A percentile compares a stretch with the other conserved stretches of the same genome.
Evolutionary conservation across 2,329 filamentous ascomycete species (phyloP).

Genomic region (Eutypella sp.): DNA sequence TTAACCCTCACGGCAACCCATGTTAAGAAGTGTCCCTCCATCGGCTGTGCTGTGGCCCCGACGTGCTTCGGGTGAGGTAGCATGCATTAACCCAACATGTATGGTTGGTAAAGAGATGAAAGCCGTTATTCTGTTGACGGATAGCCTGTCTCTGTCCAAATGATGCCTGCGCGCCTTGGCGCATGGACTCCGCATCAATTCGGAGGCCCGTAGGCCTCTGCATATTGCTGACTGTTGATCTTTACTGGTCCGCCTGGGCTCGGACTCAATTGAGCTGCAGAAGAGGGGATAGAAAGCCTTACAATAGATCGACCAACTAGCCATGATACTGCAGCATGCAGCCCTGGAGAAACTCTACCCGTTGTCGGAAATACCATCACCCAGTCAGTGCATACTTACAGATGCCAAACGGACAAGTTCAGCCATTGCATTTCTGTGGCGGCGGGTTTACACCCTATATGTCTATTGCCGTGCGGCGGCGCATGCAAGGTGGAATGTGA

Average conservation of each 20-base stretch:
- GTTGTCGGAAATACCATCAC: background rate
- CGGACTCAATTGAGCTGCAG: background rate
- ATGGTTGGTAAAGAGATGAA: background rate
- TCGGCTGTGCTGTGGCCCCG: background rate
- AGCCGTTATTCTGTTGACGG: background rate
- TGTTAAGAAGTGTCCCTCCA: background rate
- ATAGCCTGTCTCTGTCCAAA: background rate
- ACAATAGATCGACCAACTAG: background rate
- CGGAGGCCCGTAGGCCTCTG: background rate
- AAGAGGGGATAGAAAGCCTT: background rate
- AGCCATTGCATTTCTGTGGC: too few species aligned
- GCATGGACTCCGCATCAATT: too few species aligned
- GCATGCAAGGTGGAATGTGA: background rate
- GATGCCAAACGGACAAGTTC: background rate
- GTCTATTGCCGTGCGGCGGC: background rate
- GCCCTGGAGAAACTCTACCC: background rate
- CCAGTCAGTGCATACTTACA: background rate
- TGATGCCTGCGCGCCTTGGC: background rate
- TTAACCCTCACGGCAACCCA: background rate
- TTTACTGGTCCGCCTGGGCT: background rate
- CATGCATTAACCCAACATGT: background rate
- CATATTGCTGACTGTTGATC: background rate
- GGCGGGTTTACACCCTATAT: too few species aligned
- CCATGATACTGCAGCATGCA: background rate
- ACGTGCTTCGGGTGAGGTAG: background rate